Conservation (phyloP, 2,329 filamentous ascomycete species). For the Aspergillus sclerotialis region DNA sequence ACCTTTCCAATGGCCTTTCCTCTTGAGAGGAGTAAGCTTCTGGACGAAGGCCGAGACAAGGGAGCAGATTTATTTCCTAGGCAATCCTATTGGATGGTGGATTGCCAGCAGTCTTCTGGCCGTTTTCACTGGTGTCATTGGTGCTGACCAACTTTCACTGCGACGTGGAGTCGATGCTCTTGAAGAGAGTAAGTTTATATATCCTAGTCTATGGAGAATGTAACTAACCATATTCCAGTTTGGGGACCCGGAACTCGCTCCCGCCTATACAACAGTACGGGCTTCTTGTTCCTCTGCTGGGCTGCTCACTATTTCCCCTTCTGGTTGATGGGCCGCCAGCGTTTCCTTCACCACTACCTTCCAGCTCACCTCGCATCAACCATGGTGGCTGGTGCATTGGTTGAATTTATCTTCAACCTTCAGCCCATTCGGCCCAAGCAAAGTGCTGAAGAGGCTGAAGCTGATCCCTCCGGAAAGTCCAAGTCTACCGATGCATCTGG, state of each 20-base stretch:
- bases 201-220: neutral
- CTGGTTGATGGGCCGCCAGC: conserved; percentile 94
- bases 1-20: conserved; percentile 96
- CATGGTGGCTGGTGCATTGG: conserved; percentile 79
- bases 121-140: conserved; percentile 85
- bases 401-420: conserved; percentile 94
- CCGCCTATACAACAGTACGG: conserved; percentile 94
- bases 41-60: conserved; percentile 95
- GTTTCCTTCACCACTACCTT: conserved; percentile 96
- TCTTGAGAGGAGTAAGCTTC: conserved; percentile 95
- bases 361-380: conserved; percentile 87
- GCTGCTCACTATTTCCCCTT: conserved; percentile 96
- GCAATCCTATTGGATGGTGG: conserved; percentile 98
- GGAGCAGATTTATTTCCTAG: conserved; percentile 97
- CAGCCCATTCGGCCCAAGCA: conserved; percentile 51
- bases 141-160: conserved; percentile 87
- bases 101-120: conserved; percentile 84
- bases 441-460: conserved; percentile 43
- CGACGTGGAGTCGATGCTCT: conserved; percentile 89
- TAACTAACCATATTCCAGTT: conserved; percentile 32
- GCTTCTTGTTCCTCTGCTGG: conserved; percentile 98
- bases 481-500: conserved; percentile 37
- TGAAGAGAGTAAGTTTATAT: conserved; percentile 69
- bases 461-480: conserved; percentile 32
- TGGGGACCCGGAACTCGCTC: conserved; percentile 68